phyloP scores from a whole-genome alignment of 139 green algal genomes.

The Medakamo hakoo region DNA sequence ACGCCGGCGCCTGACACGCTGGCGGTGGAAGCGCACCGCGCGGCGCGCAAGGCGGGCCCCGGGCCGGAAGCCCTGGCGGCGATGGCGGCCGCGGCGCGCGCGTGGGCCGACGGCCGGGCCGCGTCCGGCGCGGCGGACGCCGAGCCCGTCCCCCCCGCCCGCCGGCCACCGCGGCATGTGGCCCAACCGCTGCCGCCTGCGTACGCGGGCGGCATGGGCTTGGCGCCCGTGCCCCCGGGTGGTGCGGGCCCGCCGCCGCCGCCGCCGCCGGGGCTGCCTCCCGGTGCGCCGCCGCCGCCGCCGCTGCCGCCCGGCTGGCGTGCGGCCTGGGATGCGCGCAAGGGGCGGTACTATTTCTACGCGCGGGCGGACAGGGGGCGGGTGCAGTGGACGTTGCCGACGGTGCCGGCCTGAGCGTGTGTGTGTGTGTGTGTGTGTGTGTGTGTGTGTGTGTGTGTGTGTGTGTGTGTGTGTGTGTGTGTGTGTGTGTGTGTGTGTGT shows the following conservation, averaged over 20 bases:
- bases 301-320: constrained; percentile 42
- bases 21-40: constrained; percentile 42
- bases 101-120: constrained; percentile 34
- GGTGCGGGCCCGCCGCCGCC: background rate
- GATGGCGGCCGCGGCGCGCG: constrained; percentile 33
- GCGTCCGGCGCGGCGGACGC: background rate
- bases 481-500: no score
- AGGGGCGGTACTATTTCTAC: constrained; percentile 43
- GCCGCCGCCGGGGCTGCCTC: background rate
- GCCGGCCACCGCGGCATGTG: background rate
- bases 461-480: no score
- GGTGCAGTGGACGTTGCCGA: background rate
- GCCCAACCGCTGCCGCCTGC: background rate
- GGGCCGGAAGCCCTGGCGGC: constrained; percentile 38
- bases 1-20: constrained; percentile 35
- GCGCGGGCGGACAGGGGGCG: background rate
- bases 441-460: no score
- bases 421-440: no score
- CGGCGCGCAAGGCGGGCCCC: constrained; percentile 14
- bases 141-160: background rate
- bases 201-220: background rate
- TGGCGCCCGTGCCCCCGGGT: background rate
- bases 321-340: constrained; percentile 39
- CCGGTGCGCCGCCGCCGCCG: background rate
- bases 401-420: no score